Evolutionary conservation across 1,284 basidiomycete genomes (phyloP), one percentile per base, ranked within the genome.

Genomic region (Uromyces viciae-fabae): DNA sequence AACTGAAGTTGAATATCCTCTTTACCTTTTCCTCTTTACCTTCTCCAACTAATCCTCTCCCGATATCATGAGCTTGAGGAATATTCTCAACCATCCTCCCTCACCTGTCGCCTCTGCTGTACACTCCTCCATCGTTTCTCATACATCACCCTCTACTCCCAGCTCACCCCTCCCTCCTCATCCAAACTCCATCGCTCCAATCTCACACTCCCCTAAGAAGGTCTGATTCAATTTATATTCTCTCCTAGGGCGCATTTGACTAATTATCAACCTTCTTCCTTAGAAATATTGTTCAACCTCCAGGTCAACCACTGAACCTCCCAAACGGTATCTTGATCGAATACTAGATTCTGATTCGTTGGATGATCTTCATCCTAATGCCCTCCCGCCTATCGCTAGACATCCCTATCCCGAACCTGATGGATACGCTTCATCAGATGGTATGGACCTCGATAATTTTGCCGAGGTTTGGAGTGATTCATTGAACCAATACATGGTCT

Each of bases 391-490:
- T 36, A 64, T 81, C 19, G 40, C 68, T 7, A 64, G 49, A 31
- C 79, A 81, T 66, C 79, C 79, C 22, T 81, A 81, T 54, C 79
- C 79, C 2, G 38, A 73, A 31, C 71, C 79, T 7, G 68, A 81
- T 40, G 79, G 71, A 15, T 81, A 81, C 60, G 79, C 42, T 22
- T 81, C 79, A 17, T 81, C 79, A 11, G 79, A 81, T 68, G 58
- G 31, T 46, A 46, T 81, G 56, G 79, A 81, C 68, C 71, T 81
- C n/a, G 79, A 81, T 52, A 71, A 81, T 19, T 81, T 81, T 66
- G 60, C 71, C n/a, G 79, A 81, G 33, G 71, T 81, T n/a, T 81
- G 79, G 79, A 75, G 79, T 22, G 71, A 75, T 22, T 72, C 79
- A 11, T 64, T 81, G 9, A 81, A 81, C 52, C 36, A 73, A n/a